Conservation (phyloP, 2,329 filamentous ascomycete genomes). For the Thermoascus crustaceus region DNA sequence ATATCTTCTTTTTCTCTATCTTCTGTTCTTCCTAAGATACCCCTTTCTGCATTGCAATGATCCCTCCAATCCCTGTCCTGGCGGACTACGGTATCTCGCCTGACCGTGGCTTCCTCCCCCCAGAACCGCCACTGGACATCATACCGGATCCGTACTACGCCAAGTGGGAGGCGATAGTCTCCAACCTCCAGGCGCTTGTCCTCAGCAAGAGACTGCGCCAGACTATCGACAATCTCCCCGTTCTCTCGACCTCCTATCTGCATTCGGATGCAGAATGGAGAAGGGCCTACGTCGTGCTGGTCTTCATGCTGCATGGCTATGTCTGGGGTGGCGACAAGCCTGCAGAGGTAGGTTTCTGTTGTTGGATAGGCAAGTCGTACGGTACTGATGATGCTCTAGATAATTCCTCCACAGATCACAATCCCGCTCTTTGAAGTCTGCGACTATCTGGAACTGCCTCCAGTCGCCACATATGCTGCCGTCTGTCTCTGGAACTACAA, state of each 20-base stretch:
- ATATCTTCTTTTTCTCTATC: neutral
- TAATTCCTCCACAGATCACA: conserved; percentile 71
- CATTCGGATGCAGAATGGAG: conserved; percentile 85
- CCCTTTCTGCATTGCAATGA: conserved; percentile 25
- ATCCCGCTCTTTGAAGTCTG: conserved; percentile 74
- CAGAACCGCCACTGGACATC: conserved; percentile 66
- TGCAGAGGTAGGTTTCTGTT: conserved; percentile 49
- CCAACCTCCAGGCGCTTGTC: conserved; percentile 79
- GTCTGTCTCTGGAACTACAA: conserved; percentile 96
- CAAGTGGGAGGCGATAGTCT: conserved; percentile 81
- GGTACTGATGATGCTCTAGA: conserved; percentile 27
- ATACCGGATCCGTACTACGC: conserved; percentile 88
- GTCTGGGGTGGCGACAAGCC: conserved; percentile 79
- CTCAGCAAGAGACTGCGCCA: conserved; percentile 74
- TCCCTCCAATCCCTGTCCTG: conserved; percentile 43
- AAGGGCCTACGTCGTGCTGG: conserved; percentile 70
- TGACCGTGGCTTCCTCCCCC: conserved; percentile 76
- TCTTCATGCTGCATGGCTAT: conserved; percentile 75
- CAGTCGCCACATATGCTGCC: conserved; percentile 88
- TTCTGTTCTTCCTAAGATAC: neutral
- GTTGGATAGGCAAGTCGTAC: neutral
- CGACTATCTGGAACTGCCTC: conserved; percentile 70
- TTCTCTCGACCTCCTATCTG: conserved; percentile 75
- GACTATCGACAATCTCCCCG: conserved; percentile 70
- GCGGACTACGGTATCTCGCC: conserved; percentile 63